Percentiles rank a stretch among this genome's conserved stretches.
phyloP scores from a whole-genome alignment of 225 moss, liverwort and hornwort genomes.

The Straminergon stramineum region DNA sequence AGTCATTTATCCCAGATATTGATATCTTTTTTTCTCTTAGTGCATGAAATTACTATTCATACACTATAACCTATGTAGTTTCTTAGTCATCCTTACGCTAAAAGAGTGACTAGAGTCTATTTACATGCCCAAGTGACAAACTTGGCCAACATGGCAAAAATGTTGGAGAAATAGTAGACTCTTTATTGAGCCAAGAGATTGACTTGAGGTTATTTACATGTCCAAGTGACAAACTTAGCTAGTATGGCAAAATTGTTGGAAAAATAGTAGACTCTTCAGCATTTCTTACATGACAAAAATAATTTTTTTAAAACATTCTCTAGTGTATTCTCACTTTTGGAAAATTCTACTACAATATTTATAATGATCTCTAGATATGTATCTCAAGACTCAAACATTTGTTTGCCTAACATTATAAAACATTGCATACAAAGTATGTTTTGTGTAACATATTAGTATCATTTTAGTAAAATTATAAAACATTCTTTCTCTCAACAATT shows the following conservation, averaged over 20 bases:
- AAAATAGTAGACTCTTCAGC: rapidly evolving
- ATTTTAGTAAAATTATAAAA: neutral
- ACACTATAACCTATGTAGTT: too few relatives aligned
- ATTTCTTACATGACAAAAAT: neutral
- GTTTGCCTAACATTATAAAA: neutral
- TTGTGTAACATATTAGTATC: neutral
- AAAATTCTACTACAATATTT: neutral
- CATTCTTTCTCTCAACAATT: neutral
- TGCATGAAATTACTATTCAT: neutral
- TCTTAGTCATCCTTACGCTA: neutral
- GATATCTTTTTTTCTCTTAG: neutral
- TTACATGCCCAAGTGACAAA: neutral
- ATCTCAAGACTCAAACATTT: neutral
- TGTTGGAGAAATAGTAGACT: neutral
- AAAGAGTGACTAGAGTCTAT: neutral
- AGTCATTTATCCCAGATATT: neutral
- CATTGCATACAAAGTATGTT: neutral
- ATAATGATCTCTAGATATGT: neutral
- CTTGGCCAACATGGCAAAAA: neutral
- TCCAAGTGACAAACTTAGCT: neutral
- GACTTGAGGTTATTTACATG: too few relatives aligned
- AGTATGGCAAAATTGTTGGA: neutral
- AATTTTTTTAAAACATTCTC: neutral
- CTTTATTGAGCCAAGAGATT: too few relatives aligned
- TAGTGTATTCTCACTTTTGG: neutral